Evolutionary conservation across 129 eudicot species (phyloP), one percentile per base, ranked within the genome.

Genomic region (Flaveria linearis): DNA sequence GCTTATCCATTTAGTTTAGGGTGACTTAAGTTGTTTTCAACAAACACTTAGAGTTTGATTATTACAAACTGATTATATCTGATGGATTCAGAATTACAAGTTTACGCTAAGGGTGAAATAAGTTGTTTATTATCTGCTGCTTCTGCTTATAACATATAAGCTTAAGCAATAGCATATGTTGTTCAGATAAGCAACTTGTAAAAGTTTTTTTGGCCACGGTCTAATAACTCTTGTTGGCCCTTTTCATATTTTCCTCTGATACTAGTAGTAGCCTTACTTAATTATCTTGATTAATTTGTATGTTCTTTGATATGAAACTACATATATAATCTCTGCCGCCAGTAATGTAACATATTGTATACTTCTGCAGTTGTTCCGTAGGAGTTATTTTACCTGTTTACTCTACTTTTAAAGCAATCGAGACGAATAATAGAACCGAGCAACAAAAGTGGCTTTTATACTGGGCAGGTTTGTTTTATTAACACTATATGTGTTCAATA

Each of bases 351-450:
- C 58, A 69, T 65, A 14, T 46, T 1, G 11, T 52, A 43, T 80
- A 72, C 47, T 42, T 74, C 46, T 85, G 64, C 96, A 93, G 98
- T 72, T 90, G 93, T 83, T 85, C 97, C 28, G 96, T 89, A 64
- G 97, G 97, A 62, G 70, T 84, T 76, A 88, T 80, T 66, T 66
- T 94, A 64, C 98, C 98, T 60, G 96, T 94, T 68, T 94, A 94
- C 77, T 88, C 93, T 15, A 94, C 98, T 9, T 94, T 89, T 76
- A 94, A 86, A 78, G 97, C 98, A 18, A 85, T 94, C 53, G 97
- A 94, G 80, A 25, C 84, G 3, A 84, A 80, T 52, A 84, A 91
- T 76, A 82, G 71, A 75, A 50, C 65, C 71, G 97, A 94, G 68
- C 93, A 91, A 74, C 91, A 84, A 25, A 94, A 82, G 81, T 85